Evolutionary conservation across 2,329 filamentous ascomycete species (phyloP).

Genomic region (Boeremia lycopersici): DNA sequence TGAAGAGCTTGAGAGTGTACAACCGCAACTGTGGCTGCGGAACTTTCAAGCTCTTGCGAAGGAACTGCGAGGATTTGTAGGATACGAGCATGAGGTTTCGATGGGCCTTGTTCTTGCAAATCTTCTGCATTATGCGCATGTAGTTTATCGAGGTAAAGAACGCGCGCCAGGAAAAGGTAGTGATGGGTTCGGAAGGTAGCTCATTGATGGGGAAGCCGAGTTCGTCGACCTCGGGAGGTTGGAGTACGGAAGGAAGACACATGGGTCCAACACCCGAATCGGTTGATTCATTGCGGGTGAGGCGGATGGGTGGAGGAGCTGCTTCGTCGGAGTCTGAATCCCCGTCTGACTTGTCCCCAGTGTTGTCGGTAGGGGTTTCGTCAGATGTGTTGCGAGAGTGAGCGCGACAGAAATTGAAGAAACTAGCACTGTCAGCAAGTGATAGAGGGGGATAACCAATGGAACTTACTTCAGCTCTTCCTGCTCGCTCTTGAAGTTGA

Average conservation of each 20-base stretch:
- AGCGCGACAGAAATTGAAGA: constrained; percentile 87
- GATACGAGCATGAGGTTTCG: constrained; percentile 91
- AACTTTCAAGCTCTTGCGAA: constrained; percentile 89
- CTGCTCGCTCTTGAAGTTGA: constrained; percentile 83
- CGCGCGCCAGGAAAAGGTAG: constrained; percentile 88
- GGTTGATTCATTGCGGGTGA: constrained; percentile 51
- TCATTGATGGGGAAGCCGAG: constrained; percentile 78
- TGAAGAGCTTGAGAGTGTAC: constrained; percentile 97
- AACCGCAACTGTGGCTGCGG: constrained; percentile 85
- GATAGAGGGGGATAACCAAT: neutral
- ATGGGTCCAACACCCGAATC: constrained; percentile 35
- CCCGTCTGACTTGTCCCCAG: constrained; percentile 27
- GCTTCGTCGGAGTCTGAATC: constrained; percentile 66
- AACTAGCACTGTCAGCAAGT: constrained; percentile 58
- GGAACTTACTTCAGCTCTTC: constrained; percentile 74
- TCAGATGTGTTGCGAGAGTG: constrained; percentile 65
- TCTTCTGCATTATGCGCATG: constrained; percentile 94
- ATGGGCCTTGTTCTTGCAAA: constrained; percentile 94
- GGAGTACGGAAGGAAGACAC: constrained; percentile 32
- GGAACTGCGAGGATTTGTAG: constrained; percentile 91
- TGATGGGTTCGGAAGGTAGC: constrained; percentile 77
- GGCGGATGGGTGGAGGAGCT: constrained; percentile 78
- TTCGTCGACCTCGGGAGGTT: constrained; percentile 74
- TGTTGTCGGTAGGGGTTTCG: constrained; percentile 27
- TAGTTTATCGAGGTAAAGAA: constrained; percentile 97